A percentile compares a stretch with the other conserved stretches of the same genome.
phyloP scores from a whole-genome alignment of 495 filamentous ascomycete species.

The Aspergillus baeticus region DNA sequence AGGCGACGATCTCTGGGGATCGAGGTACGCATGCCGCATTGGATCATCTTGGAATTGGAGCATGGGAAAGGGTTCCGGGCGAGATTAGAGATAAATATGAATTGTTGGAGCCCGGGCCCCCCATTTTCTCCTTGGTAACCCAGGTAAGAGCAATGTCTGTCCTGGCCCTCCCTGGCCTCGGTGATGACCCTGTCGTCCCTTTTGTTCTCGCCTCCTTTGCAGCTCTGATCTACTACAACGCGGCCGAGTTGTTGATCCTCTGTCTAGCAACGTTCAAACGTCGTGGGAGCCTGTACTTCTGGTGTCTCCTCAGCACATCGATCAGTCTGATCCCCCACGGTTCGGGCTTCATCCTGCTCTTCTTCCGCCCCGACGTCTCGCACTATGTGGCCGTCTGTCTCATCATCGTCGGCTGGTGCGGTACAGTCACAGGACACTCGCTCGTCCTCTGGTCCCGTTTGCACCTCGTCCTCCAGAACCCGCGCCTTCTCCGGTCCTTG shows the following conservation, averaged over 20 bases:
- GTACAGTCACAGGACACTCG: slow-evolving; percentile 50
- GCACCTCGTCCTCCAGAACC: slow-evolving; percentile 42
- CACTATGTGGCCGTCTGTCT: slow-evolving; percentile 37
- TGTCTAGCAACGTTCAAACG: slow-evolving; percentile 49
- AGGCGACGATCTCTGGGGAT: not conserved
- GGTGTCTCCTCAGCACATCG: slow-evolving; percentile 46
- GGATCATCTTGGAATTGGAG: too few species aligned
- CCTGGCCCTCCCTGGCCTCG: slow-evolving; percentile 1
- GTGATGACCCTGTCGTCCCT: slow-evolving; percentile 7
- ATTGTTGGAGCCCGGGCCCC: too few species aligned
- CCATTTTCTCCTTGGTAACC: too few species aligned
- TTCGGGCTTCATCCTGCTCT: slow-evolving; percentile 45
- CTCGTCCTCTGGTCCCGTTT: slow-evolving; percentile 50
- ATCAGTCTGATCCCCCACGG: slow-evolving; percentile 38
- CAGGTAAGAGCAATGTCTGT: not conserved
- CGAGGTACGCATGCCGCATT: not conserved
- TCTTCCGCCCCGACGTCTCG: slow-evolving; percentile 33
- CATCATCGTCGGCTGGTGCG: slow-evolving; percentile 42
- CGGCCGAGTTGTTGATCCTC: slow-evolving; percentile 45
- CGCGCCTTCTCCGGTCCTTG: slow-evolving; percentile 33
- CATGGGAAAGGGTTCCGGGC: too few species aligned
- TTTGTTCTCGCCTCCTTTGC: slow-evolving; percentile 34
- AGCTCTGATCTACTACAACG: slow-evolving; percentile 48
- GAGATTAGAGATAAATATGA: not conserved
- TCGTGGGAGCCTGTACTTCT: slow-evolving; percentile 49